These are phyloP conservation scores for Pinus tabuliformis DNA, from an alignment of 75 land plant genomes.

Conservation along the genomic window DNA sequence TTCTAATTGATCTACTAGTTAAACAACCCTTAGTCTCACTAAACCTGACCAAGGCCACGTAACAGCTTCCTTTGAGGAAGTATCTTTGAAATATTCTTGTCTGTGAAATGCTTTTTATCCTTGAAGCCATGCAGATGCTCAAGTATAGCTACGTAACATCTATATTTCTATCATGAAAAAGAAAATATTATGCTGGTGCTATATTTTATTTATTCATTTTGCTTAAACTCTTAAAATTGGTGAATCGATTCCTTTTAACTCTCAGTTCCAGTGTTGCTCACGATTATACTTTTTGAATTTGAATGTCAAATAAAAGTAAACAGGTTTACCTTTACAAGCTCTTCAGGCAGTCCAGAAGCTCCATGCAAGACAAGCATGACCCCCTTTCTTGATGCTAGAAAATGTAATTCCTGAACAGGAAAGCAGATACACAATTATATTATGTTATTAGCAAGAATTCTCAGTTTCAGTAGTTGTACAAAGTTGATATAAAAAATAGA, in stretches of 20 bases:
- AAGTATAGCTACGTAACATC: not conserved
- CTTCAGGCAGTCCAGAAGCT: constrained; percentile 80
- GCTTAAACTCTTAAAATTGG: not conserved
- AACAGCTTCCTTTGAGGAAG: not conserved
- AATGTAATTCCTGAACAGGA: constrained; percentile 61
- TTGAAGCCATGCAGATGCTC: not conserved
- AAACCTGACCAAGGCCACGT: not conserved
- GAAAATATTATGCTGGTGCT: not conserved
- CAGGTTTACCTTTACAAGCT: constrained; percentile 73
- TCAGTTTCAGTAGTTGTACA: no score
- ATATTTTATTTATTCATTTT: not conserved
- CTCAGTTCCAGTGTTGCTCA: not conserved
- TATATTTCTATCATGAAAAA: not conserved
- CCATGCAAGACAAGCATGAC: constrained; percentile 93
- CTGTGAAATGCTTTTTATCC: not conserved
- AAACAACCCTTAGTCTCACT: no score
- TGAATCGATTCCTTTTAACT: not conserved
- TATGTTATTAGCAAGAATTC: not conserved
- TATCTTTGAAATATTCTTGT: not conserved
- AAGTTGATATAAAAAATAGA: not conserved
- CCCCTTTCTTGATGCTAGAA: constrained; percentile 44
- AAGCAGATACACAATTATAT: constrained; percentile 6
- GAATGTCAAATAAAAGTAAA: not conserved
- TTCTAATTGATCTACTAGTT: no score
- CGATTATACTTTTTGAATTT: not conserved